Base-by-base conservation (phyloP, 2,329 filamentous ascomycete species). In the Pezicula rhizophila region DNA sequence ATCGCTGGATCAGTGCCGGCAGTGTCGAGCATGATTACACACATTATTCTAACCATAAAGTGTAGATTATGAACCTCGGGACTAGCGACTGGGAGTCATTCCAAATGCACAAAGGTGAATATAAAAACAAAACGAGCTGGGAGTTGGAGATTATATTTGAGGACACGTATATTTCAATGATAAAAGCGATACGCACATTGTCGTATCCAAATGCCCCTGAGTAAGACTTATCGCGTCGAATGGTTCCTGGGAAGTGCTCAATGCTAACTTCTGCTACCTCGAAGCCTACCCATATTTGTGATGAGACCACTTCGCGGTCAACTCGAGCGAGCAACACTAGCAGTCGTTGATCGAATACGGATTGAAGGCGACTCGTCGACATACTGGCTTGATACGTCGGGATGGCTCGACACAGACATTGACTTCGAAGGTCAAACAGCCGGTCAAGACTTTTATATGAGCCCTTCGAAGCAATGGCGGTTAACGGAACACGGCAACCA, bases 331-430 rank as follows among this genome's bases (percentile, higher is more conserved):
- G 57, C 60, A 34, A 66, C 67, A 8, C 60, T 60, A 42, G 59
- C 60, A 14, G 62, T 66, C 3, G 65, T 66, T 12, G 55, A 64
- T 38, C 57, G 59, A 18, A 50, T 69, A 37, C 60, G 61, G 34
- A 57, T 52, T 14, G 60, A 67, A 7, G 67, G 68, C 4, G 68
- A 68, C 47, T 62, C 56, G 20, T 55, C 58, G 2, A 58, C 67
- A 2, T 68, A 65, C 47, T 68, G 67, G 66, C 60, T 70, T 25
- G 68, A 69, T 49, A 70, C 67, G 6, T 65, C 65, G 5, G 66
- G 66, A 11, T 69, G 68, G 66, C 55, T 70, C 8, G 58, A 68
- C 26, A 57, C 57, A 11, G 54, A 60, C 33, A 38, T 56, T 12
- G 49, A 57, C 31, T 53, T 56, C 25, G 52, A 58, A 15, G 52